Conservation (phyloP, 2,329 filamentous ascomycete species). For the Hypoxylon sp. region DNA sequence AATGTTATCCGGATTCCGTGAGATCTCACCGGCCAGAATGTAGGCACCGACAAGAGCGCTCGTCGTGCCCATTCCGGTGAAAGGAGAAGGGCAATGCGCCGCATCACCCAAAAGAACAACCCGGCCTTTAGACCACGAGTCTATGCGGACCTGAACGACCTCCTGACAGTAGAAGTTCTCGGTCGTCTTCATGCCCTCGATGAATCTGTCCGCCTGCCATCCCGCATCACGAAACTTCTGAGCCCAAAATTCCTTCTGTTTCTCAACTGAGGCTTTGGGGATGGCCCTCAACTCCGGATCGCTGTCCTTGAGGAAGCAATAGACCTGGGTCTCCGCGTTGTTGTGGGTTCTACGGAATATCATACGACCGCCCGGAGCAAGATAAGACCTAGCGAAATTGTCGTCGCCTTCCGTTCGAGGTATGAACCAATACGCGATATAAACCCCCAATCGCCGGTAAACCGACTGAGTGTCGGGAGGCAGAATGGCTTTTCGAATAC, state of each 20-base stretch:
- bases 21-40: conserved; percentile 65
- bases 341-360: conserved; percentile 48
- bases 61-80: conserved; percentile 64
- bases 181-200: conserved; percentile 51
- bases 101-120: conserved; percentile 66
- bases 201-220: conserved; percentile 57
- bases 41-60: conserved; percentile 64
- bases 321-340: conserved; percentile 52
- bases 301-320: conserved; percentile 52
- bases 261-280: conserved; percentile 35
- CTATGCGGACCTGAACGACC: conserved; percentile 60
- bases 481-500: conserved; percentile 59
- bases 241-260: conserved; percentile 57
- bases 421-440: conserved; percentile 51
- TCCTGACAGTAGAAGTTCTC: conserved; percentile 62
- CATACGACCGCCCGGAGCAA: conserved; percentile 32
- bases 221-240: conserved; percentile 57
- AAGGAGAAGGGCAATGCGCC: conserved; percentile 61
- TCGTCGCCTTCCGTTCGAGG: conserved; percentile 35
- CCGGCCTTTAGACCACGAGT: conserved; percentile 55
- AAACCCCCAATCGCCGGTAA: conserved; percentile 42
- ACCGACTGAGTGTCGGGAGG: conserved; percentile 45
- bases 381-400: conserved; percentile 24
- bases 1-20: conserved; percentile 29
- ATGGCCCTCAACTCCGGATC: conserved; percentile 42